Evolutionary conservation across 2,329 filamentous ascomycete genomes (phyloP).

Genomic region (Whalleya microplaca): DNA sequence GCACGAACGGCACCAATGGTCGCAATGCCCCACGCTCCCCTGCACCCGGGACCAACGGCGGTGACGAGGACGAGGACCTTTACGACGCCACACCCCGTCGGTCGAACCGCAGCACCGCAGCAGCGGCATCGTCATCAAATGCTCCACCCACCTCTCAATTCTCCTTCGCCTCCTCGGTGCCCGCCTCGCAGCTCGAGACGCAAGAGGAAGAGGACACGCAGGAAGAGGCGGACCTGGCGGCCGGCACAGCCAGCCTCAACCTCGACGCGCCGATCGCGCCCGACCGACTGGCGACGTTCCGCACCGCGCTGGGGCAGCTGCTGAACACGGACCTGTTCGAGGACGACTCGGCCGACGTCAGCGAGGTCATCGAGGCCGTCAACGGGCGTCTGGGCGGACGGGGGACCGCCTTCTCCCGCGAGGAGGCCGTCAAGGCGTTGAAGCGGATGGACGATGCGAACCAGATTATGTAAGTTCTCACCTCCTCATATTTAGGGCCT

Average conservation of each 20-base stretch:
- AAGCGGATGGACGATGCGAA: constrained; percentile 81
- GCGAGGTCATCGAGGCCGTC: constrained; percentile 75
- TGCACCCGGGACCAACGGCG: constrained; percentile 45
- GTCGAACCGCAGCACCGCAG: constrained; percentile 41
- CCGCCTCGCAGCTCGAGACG: constrained; percentile 68
- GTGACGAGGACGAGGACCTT: constrained; percentile 57
- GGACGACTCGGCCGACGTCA: constrained; percentile 79
- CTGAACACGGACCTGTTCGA: constrained; percentile 83
- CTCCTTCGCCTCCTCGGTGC: constrained; percentile 81
- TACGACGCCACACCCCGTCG: constrained; percentile 48
- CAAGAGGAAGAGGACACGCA: constrained; percentile 48
- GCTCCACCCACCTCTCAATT: constrained; percentile 43
- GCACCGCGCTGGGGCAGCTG: constrained; percentile 78
- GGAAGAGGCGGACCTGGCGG: constrained; percentile 43
- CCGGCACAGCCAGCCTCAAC: constrained; percentile 42
- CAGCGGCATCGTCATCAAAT: constrained; percentile 41
- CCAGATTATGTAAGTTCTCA: constrained; percentile 90
- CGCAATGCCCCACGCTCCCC: constrained; percentile 34
- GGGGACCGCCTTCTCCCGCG: constrained; percentile 66
- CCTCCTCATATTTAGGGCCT: too few species aligned
- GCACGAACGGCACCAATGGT: constrained; percentile 33
- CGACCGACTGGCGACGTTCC: constrained; percentile 74
- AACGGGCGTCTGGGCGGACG: constrained; percentile 68
- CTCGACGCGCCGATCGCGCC: constrained; percentile 56
- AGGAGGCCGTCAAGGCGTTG: constrained; percentile 78